These are phyloP conservation scores for Cadophora sp. DNA, from an alignment of 2,329 filamentous ascomycete genomes.

Conservation along the genomic window DNA sequence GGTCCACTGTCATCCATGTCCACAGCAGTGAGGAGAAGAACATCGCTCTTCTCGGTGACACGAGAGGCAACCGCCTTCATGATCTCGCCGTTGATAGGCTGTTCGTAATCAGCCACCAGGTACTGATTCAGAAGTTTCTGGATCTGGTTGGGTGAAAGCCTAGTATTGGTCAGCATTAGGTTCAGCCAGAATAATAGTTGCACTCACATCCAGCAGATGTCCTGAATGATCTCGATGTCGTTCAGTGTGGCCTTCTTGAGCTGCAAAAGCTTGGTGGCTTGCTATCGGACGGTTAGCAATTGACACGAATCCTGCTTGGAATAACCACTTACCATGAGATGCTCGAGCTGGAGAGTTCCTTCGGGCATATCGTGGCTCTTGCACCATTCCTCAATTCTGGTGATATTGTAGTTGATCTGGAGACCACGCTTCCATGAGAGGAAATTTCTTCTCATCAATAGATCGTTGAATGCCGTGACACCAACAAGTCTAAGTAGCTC, in stretches of 20 bases:
- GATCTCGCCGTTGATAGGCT: constrained; percentile 98
- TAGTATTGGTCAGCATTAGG: constrained; percentile 47
- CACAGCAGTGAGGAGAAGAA: constrained; percentile 89
- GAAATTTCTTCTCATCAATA: constrained; percentile 98
- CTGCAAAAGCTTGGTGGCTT: constrained; percentile 97
- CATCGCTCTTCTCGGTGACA: constrained; percentile 98
- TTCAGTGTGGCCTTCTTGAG: constrained; percentile 99
- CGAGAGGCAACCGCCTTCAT: constrained; percentile 99
- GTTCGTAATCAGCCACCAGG: constrained; percentile 97
- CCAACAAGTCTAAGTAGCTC: constrained; percentile 92
- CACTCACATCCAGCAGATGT: constrained; percentile 99
- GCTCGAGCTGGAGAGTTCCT: constrained; percentile 94
- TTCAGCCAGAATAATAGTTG: background rate
- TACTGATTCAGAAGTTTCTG: constrained; percentile 99
- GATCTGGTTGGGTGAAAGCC: constrained; percentile 97
- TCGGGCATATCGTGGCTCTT: constrained; percentile 99
- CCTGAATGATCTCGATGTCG: constrained; percentile 99
- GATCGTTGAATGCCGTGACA: constrained; percentile 97
- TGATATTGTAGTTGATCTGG: constrained; percentile 99
- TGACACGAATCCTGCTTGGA: constrained; percentile 24
- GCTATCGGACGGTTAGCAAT: constrained; percentile 56
- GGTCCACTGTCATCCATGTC: constrained; percentile 99
- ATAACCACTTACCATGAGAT: constrained; percentile 80
- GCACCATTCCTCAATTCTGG: constrained; percentile 98
- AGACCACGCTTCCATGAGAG: constrained; percentile 98